Evolutionary conservation across 2,329 filamentous ascomycete genomes (phyloP), one percentile per base, ranked within the genome.

Genomic region (Pseudogymnoascus sp.): DNA sequence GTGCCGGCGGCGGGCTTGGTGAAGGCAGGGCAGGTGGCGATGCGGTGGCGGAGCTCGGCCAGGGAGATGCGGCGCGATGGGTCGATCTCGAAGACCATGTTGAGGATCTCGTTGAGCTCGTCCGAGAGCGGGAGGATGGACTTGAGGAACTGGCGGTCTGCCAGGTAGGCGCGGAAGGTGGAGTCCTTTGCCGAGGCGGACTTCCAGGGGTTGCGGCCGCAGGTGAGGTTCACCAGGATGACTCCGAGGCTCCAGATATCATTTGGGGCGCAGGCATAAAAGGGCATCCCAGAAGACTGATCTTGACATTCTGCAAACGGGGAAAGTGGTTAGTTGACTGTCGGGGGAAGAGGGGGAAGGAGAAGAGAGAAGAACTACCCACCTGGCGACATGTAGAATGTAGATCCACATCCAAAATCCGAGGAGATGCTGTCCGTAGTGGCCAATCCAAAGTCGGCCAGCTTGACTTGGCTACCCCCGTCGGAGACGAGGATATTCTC

Each of bases 371-470:
- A 67, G 40, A 57, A 67, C 68, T 68, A 80, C 85, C 76, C 89
- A 97, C 93, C 93, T 85, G 95, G 95, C 74, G 92, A 96, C 95
- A 97, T 99, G 80, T 99, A 99, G 73, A 97, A 97, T 13, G 93
- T 97, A 33, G 95, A 97, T 67, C 95, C 95, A 76, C 95, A 99
- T 72, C 95, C 95, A 77, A 96, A 97, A 76, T 99, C 95, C 70
- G 92, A 89, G 68, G 93, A 96, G 69, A 88, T 82, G 68, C 86
- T 83, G 68, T 93, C 90, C 64, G 86, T 87, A 23, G 92, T 97
- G 65, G 95, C 95, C 63, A 99, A 85, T 74, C 95, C 95, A 82
- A 99, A 99, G 78, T 99, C 95, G 69, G 93, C 95, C 68, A 99
- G 84, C 80, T 97, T 96, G 73, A 96, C 91, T 36, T 91, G 95